A percentile compares a stretch with the other conserved stretches of the same genome.
phyloP scores from a whole-genome alignment of 371 early-diverging fungal species.

The Mortierella polycephala region DNA sequence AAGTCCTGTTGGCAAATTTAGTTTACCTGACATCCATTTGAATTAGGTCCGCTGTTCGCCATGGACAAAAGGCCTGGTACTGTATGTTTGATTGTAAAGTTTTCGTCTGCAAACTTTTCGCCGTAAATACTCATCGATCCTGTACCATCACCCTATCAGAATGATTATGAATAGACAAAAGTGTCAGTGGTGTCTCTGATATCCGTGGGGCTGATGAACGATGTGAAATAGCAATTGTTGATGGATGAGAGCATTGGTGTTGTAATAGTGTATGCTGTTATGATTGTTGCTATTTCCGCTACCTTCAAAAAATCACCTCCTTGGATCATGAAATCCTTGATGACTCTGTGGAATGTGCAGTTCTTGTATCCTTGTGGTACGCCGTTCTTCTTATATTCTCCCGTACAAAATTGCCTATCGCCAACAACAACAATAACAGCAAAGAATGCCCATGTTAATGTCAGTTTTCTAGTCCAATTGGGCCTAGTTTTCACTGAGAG shows the following conservation, averaged over 20 bases:
- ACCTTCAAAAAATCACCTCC: constrained; percentile 97
- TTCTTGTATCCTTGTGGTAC: constrained; percentile 91
- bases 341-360: constrained; percentile 92
- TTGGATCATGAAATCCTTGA: constrained; percentile 99
- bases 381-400: constrained; percentile 88
- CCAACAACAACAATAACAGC: no score
- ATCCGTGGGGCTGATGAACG: neutral
- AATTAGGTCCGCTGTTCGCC: constrained; percentile 96
- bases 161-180: neutral
- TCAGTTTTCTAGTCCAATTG: neutral
- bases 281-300: neutral
- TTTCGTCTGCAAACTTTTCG: constrained; percentile 96
- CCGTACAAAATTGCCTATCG: constrained; percentile 87
- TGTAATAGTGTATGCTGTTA: no score
- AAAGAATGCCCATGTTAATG: neutral
- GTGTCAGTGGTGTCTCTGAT: neutral
- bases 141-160: constrained; percentile 92
- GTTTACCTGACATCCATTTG: constrained; percentile 91
- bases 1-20: neutral
- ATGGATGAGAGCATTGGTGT: no score
- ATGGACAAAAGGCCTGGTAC: constrained; percentile 95
- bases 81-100: constrained; percentile 93
- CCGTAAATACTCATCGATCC: constrained; percentile 98
- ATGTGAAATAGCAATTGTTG: no score
- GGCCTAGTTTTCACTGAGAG: neutral